Conservation (phyloP, 225 moss, liverwort and hornwort species). For the Antitrichia curtipendula region DNA sequence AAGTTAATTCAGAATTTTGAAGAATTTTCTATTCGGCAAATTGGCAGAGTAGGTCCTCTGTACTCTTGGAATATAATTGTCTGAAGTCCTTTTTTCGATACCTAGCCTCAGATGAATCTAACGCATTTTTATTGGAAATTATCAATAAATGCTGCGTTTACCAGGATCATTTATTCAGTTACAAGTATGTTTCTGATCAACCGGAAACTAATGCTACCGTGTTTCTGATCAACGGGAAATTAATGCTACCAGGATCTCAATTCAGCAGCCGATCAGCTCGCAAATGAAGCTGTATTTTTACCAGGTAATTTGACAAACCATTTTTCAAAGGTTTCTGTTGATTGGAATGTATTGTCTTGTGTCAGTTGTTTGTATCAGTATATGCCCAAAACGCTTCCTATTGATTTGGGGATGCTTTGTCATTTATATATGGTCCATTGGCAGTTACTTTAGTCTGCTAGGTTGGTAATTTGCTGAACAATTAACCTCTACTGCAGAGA, state of each 20-base stretch:
- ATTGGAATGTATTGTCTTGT: not conserved
- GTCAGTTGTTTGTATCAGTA: not conserved
- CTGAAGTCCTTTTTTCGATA: not conserved
- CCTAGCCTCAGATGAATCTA: not conserved
- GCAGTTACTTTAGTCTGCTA: not conserved
- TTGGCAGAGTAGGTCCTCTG: slow-evolving; percentile 53
- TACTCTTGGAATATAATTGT: not conserved
- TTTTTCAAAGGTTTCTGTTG: not conserved
- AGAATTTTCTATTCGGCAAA: slow-evolving; percentile 63
- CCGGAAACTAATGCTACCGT: not conserved
- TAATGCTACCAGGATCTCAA: slow-evolving; percentile 34
- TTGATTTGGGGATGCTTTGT: not conserved
- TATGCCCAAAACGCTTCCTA: not conserved
- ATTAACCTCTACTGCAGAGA: slow-evolving; percentile 18
- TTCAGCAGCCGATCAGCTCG: slow-evolving; percentile 68
- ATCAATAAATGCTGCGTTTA: not conserved
- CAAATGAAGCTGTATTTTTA: slow-evolving; percentile 71
- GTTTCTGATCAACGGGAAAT: no score
- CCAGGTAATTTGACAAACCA: slow-evolving; percentile 4
- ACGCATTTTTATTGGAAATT: not conserved
- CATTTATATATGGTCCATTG: not conserved
- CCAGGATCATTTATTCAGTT: not conserved
- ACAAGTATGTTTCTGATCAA: not conserved
- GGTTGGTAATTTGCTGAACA: not conserved
- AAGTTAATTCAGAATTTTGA: slow-evolving; percentile 48